Evolutionary conservation across 2,329 filamentous ascomycete species (phyloP), one percentile per base, ranked within the genome.

Genomic region (Pezicula neosporulosa): DNA sequence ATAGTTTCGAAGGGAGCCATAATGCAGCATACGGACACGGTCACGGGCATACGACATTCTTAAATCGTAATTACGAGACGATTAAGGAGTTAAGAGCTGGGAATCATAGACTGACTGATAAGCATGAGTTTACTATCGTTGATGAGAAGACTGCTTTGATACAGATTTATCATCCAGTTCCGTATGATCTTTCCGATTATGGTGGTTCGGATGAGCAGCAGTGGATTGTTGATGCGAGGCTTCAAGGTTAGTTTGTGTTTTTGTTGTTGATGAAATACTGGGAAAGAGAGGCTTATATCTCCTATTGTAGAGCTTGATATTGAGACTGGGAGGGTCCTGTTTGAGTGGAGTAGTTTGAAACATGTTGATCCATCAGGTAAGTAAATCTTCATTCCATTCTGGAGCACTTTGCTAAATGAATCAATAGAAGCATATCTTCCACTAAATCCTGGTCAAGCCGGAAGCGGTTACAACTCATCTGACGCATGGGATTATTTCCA

Each of bases 271-370:
- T 18, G 15, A n/a, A 9, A 15, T 16, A 41, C 12, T 41, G 9
- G 18, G 8, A 5, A 5, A 44, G 15, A 10, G 16, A n/a, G 21
- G 41, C 21, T 27, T 4, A 44, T 28, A n/a, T 6, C 1, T 24
- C 6, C 21, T 8, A 19, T 28, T 19, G 3, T 21, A 59, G 62
- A 64, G 47, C 47, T 63, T 16, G 56, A 63, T 21, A 56, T 64
- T 39, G 70, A 76, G 21, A 82, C 77, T 3, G 78, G 79, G 2
- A 68, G 75, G 38, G 63, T 84, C 3, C 54, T 83, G 10, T 84
- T 83, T 55, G 80, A 84, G 57, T 84, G 81, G 81, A 72, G 72
- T 28, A 77, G 76, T 55, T 65, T 83, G 9, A 78, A 82, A 51
- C 77, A 83, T 62, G 55, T 60, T 7, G 44, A 47, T 41, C 77